Percentiles rank a stretch among this genome's conserved stretches.
phyloP scores from a whole-genome alignment of 805 yeast species.

The Zygosaccharomyces rouxii region DNA sequence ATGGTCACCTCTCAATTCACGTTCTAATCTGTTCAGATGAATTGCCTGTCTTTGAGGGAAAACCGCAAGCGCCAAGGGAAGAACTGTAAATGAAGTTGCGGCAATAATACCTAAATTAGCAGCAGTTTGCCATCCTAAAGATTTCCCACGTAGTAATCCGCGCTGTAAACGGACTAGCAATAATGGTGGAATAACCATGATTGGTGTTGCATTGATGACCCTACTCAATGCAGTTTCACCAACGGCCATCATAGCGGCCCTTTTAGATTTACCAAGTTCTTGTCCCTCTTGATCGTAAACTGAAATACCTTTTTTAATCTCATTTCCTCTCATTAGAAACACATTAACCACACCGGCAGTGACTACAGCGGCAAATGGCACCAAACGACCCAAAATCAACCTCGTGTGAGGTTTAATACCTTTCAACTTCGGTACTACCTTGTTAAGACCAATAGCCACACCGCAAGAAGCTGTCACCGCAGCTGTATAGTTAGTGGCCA shows the following conservation, averaged over 20 bases:
- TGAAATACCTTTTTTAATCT: conserved; percentile 76
- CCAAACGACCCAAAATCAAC: conserved; percentile 73
- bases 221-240: conserved; percentile 96
- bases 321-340: conserved; percentile 95
- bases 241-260: conserved; percentile 88
- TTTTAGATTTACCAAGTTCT: conserved; percentile 67
- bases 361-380: conserved; percentile 98
- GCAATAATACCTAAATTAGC: conserved; percentile 85
- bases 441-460: conserved; percentile 89
- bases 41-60: conserved; percentile 86
- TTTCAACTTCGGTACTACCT: conserved; percentile 82
- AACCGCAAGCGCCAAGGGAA: conserved; percentile 93
- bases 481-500: conserved; percentile 70
- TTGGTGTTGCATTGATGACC: conserved; percentile 93
- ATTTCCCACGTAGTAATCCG: conserved; percentile 61
- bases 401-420: conserved; percentile 64
- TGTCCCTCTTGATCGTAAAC: conserved; percentile 66
- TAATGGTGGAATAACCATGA: conserved; percentile 95
- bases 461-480: conserved; percentile 95
- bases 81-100: conserved; percentile 75
- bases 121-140: conserved; percentile 57
- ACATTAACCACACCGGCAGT: conserved; percentile 95
- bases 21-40: conserved; percentile 57
- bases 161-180: conserved; percentile 73
- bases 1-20: conserved; percentile 57